A percentile compares a stretch with the other conserved stretches of the same genome.
phyloP scores from a whole-genome alignment of 148 eudicot genomes.

The Silene conica region DNA sequence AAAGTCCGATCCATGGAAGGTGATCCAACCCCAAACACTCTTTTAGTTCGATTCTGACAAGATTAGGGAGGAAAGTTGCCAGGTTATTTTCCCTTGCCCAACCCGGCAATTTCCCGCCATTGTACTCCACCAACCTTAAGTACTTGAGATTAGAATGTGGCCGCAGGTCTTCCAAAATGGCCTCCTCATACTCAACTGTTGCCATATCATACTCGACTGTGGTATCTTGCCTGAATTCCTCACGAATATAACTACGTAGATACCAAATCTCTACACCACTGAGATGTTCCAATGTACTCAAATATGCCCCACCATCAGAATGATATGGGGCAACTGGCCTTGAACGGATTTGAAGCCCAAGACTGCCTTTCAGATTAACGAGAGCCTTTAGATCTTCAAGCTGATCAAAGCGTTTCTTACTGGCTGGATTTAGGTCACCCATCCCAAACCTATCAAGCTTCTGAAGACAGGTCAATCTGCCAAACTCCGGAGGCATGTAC shows the following conservation, averaged over 20 bases:
- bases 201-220: neutral
- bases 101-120: constrained; percentile 14
- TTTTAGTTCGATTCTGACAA: constrained; percentile 3
- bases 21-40: constrained; percentile 3
- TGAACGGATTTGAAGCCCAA: too few species aligned
- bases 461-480: too few species aligned
- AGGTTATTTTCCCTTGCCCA: constrained; percentile 15
- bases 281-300: too few species aligned
- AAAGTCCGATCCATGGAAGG: constrained; percentile 1
- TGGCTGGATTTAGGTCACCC: too few species aligned
- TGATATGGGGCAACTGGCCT: too few species aligned
- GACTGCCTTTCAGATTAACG: too few species aligned
- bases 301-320: too few species aligned
- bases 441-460: too few species aligned
- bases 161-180: constrained; percentile 6
- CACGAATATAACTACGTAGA: neutral
- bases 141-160: constrained; percentile 21
- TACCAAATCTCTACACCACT: too few species aligned
- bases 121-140: neutral
- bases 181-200: neutral
- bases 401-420: too few species aligned
- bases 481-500: too few species aligned
- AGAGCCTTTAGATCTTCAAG: too few species aligned
- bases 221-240: neutral
- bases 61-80: constrained; percentile 14